Evolutionary conservation across 192 early-diverging fungal genomes (phyloP).

Genomic region (Diversispora epigaea): DNA sequence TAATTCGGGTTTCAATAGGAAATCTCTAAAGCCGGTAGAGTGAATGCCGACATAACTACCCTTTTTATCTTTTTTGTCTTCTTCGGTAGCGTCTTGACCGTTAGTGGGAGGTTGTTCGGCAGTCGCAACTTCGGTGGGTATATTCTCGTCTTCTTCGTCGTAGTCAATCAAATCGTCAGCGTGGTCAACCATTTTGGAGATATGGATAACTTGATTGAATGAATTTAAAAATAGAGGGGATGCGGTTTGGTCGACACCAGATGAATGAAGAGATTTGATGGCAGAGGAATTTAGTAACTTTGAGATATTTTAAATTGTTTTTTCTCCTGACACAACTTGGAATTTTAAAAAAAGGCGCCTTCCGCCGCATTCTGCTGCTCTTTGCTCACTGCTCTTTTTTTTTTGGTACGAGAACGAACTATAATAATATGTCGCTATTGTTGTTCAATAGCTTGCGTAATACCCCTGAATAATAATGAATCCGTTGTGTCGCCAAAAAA

Average conservation of each 20-base stretch:
- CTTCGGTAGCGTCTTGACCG: conserved; percentile 43
- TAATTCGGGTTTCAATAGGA: conserved; percentile 95
- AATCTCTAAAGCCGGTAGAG: conserved; percentile 98
- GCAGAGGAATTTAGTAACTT: conserved; percentile 9
- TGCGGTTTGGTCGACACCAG: not conserved
- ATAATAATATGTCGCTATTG: too few species aligned
- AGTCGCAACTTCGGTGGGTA: conserved; percentile 53
- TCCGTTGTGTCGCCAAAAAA: too few species aligned
- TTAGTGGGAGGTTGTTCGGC: conserved; percentile 42
- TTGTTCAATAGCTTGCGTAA: too few species aligned
- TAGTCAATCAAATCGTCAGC: conserved; percentile 94
- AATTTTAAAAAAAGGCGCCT: not conserved
- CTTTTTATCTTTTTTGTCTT: conserved; percentile 85
- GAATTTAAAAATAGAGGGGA: not conserved
- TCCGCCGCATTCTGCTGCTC: conserved; percentile 17
- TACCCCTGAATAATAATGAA: too few species aligned
- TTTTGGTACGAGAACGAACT: not conserved
- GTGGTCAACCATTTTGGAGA: conserved; percentile 55
- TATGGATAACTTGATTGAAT: not conserved
- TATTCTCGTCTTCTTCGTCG: conserved; percentile 88
- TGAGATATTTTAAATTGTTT: not conserved
- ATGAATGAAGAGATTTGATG: conserved; percentile 24
- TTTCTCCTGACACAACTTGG: not conserved
- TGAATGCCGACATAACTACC: conserved; percentile 98
- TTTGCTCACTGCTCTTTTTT: not conserved